phyloP scores from a whole-genome alignment of 192 early-diverging fungal species.

The Coemansia sp. region DNA sequence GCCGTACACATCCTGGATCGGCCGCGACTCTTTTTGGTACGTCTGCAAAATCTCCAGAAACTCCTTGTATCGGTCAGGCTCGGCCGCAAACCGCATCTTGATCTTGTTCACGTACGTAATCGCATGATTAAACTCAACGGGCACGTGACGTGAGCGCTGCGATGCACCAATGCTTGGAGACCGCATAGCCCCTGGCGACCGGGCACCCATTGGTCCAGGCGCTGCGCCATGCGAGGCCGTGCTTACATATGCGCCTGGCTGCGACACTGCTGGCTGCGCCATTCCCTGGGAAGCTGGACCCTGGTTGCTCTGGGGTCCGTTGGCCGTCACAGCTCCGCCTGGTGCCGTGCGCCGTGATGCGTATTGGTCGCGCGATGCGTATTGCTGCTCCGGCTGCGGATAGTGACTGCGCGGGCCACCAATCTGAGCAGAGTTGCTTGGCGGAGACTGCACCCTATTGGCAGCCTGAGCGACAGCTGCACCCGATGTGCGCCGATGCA shows the following conservation, averaged over 20 bases:
- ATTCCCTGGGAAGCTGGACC: slow-evolving; percentile 1
- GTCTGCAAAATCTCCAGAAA: slow-evolving; percentile 97
- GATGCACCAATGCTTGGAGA: slow-evolving; percentile 30
- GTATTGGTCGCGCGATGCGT: slow-evolving; percentile 26
- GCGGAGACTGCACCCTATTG: slow-evolving; percentile 20
- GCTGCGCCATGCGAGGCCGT: slow-evolving; percentile 7
- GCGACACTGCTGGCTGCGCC: slow-evolving; percentile 5
- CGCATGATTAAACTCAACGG: slow-evolving; percentile 96
- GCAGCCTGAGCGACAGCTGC: neutral
- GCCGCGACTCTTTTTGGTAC: slow-evolving; percentile 94
- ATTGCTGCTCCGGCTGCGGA: slow-evolving; percentile 13
- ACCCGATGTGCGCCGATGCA: slow-evolving; percentile 24
- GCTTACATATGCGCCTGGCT: slow-evolving; percentile 2
- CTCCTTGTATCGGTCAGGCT: slow-evolving; percentile 96
- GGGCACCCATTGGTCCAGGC: slow-evolving; percentile 11
- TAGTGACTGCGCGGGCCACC: slow-evolving; percentile 1
- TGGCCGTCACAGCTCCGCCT: neutral
- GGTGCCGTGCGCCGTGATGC: slow-evolving; percentile 23
- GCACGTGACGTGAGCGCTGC: slow-evolving; percentile 59
- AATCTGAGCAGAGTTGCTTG: neutral
- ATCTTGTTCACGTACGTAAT: slow-evolving; percentile 99
- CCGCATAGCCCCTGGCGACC: slow-evolving; percentile 27
- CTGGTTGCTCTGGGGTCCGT: slow-evolving; percentile 13
- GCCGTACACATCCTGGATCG: slow-evolving; percentile 95
- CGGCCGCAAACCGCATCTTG: slow-evolving; percentile 90